phyloP scores from a whole-genome alignment of 306 rosid genomes.

The Quercus alba region DNA sequence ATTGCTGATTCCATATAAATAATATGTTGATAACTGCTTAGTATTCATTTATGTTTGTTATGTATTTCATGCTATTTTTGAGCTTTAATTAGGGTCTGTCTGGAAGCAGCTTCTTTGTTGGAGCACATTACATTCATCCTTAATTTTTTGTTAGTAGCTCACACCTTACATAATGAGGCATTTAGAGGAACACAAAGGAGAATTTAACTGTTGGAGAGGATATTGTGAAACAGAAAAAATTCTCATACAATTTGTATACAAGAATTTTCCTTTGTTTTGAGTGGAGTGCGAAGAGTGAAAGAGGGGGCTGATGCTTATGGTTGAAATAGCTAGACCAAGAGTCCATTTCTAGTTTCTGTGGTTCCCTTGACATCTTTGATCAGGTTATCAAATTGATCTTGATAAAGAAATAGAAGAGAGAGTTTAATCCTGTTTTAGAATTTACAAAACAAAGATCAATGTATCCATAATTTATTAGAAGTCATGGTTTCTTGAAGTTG shows the following conservation, averaged over 20 bases:
- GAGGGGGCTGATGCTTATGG: not conserved
- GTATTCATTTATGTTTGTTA: not conserved
- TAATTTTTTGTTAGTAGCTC: not conserved
- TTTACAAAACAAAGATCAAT: not conserved
- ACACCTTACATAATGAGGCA: not conserved
- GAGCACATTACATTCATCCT: not conserved
- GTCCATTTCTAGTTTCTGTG: not conserved
- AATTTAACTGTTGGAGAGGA: not conserved
- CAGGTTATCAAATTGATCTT: not conserved
- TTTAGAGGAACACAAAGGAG: not conserved
- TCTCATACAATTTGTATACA: not conserved
- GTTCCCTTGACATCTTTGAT: not conserved
- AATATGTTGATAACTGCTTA: not conserved
- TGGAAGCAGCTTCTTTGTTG: not conserved
- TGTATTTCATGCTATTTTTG: not conserved
- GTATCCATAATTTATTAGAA: not conserved
- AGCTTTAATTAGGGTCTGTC: not conserved
- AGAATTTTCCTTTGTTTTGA: not conserved
- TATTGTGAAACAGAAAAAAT: not conserved
- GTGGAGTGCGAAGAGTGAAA: not conserved
- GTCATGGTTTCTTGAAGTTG: not conserved
- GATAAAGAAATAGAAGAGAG: not conserved
- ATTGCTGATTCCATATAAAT: not conserved
- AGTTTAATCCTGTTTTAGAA: not conserved
- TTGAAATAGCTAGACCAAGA: not conserved